These are phyloP conservation scores for Blastobotrys attinorum DNA, from an alignment of 805 yeast genomes.

Conservation along the genomic window DNA sequence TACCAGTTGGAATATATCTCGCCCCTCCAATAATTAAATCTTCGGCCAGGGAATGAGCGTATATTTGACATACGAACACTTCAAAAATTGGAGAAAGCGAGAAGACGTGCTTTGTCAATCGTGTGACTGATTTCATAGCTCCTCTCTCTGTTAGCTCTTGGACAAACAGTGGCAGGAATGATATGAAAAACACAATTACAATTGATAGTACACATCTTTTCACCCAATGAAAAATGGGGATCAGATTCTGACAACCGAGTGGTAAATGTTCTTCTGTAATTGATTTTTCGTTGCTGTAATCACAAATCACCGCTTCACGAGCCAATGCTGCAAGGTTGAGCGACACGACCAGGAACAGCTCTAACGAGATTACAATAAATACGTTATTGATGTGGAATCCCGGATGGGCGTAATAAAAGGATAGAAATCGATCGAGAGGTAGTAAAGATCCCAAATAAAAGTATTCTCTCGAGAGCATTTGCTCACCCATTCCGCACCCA, in stretches of 20 bases:
- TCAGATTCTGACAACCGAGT: slow-evolving; percentile 74
- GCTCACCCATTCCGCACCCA: slow-evolving; percentile 99
- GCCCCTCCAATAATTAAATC: slow-evolving; percentile 91
- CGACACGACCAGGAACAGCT: slow-evolving; percentile 71
- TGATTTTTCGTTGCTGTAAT: slow-evolving; percentile 57
- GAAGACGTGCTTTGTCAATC: slow-evolving; percentile 67
- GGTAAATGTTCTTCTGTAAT: slow-evolving; percentile 68
- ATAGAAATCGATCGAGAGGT: slow-evolving; percentile 81
- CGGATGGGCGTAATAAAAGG: slow-evolving; percentile 94
- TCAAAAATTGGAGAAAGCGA: slow-evolving; percentile 89
- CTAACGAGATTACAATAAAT: slow-evolving; percentile 81
- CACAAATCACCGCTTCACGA: slow-evolving; percentile 64
- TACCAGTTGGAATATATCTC: slow-evolving; percentile 81
- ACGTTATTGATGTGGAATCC: slow-evolving; percentile 92
- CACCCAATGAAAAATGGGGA: slow-evolving; percentile 87
- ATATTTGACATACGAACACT: slow-evolving; percentile 90
- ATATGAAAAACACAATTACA: slow-evolving; percentile 85
- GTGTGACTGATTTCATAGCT: slow-evolving; percentile 56
- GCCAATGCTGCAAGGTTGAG: slow-evolving; percentile 72
- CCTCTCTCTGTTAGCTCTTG: slow-evolving; percentile 90
- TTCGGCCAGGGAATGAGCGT: slow-evolving; percentile 65
- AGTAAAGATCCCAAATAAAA: slow-evolving; percentile 83
- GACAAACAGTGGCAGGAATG: slow-evolving; percentile 78
- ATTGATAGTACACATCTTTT: slow-evolving; percentile 81
- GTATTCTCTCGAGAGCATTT: slow-evolving; percentile 83